Evolutionary conservation across 2,329 filamentous ascomycete species (phyloP), one percentile per base, ranked within the genome.

Genomic region (Amauroascus niger): DNA sequence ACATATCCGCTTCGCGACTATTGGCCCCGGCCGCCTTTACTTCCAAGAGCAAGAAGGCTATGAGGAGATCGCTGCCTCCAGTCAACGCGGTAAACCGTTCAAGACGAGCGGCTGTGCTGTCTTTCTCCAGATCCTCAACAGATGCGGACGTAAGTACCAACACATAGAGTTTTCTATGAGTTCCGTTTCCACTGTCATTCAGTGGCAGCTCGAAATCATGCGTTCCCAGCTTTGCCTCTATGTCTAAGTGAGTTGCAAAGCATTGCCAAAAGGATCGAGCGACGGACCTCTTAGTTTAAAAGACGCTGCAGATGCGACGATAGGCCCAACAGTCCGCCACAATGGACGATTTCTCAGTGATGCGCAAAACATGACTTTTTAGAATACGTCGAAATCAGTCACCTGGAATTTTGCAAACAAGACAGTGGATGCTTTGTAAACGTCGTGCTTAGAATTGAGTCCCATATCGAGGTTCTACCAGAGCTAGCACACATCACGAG

Each of bases 11-110:
- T 60, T 61, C 16, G 53, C 57, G 24, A 28, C 49, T 44, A 62
- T 49, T 37, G 18, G 7, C 61, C 3, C 60, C 53, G 1, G 58
- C 47, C 33, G 32, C 24, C 2, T 28, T 30, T 9, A 46, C 43
- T 18, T 63, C 60, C 4, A 60, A 65, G 9, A 61, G 56, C 7
- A 67, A 56, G 32, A 64, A 59, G 1, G 54, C 55, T 16, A 67
- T 57, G 33, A 55, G 60, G 14, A 60, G 55, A 47, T 53, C 55
- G 3, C 45, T 46, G 3, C 7, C 44, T 35, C 41, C 43, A 11
- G 50, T 40, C 18, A 44, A 40, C 2, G 45, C 13, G 3, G 49
- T 53, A 9, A 66, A 58, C 0, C 52, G 47, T n/a, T 55, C 58
- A 20, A 65, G 32, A 41, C 57, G 56, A 48, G 55, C 41, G 20